Percentiles rank a stretch among this genome's conserved stretches.
Conservation (phyloP, 1,284 basidiomycete genomes). For the Trametes versicolor region DNA sequence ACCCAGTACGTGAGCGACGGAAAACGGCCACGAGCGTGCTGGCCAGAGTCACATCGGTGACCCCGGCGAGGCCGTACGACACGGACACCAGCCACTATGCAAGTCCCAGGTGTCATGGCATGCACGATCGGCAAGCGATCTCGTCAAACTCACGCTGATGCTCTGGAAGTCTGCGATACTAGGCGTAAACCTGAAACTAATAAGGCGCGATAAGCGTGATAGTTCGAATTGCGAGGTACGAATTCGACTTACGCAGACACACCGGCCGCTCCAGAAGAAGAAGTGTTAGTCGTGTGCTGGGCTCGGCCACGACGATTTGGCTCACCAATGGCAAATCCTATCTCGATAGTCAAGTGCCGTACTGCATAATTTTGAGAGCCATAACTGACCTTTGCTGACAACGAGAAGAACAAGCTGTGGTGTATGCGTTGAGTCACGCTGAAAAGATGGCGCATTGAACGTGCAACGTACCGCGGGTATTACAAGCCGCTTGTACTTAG, state of each 20-base stretch:
- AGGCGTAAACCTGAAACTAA: neutral
- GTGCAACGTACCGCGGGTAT: neutral
- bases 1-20: conserved; percentile 17
- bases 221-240: neutral
- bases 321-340: conserved; percentile 3
- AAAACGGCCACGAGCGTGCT: conserved; percentile 7
- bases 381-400: neutral
- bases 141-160: neutral
- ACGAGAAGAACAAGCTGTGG: neutral
- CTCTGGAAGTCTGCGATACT: neutral
- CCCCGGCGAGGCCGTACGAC: conserved; percentile 4
- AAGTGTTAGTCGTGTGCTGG: no score
- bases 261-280: neutral
- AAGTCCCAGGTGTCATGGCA: neutral
- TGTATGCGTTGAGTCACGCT: neutral
- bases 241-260: neutral
- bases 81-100: conserved; percentile 20
- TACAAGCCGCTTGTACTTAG: neutral
- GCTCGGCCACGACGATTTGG: neutral
- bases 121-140: neutral
- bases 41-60: conserved; percentile 19
- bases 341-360: no score
- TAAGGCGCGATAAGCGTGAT: neutral
- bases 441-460: no score
- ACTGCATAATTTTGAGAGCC: no score